phyloP scores from a whole-genome alignment of 2,329 filamentous ascomycete genomes.

The Pestalotiopsis sp. region DNA sequence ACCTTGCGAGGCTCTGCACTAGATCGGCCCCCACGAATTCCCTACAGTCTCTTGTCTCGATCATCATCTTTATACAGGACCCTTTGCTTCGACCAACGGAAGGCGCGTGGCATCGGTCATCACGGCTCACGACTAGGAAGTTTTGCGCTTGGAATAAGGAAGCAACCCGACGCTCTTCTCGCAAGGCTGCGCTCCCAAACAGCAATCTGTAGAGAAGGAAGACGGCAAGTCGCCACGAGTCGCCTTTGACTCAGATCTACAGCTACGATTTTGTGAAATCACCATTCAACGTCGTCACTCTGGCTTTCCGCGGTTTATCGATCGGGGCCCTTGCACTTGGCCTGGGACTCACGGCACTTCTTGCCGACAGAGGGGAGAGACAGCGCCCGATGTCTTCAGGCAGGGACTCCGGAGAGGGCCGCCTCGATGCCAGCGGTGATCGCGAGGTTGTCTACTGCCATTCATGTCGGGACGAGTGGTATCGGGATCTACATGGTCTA shows the following conservation, averaged over 20 bases:
- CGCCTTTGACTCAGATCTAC: not conserved
- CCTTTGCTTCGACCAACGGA: not conserved
- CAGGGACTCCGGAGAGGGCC: conserved; percentile 32
- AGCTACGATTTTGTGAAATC: not conserved
- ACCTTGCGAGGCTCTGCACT: not conserved
- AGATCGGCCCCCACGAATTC: not conserved
- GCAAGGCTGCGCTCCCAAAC: not conserved
- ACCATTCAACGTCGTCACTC: conserved; percentile 33
- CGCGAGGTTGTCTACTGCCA: conserved; percentile 87
- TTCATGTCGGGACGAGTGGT: conserved; percentile 80
- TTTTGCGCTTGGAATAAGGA: not conserved
- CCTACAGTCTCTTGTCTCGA: not conserved
- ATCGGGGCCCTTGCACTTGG: conserved; percentile 59
- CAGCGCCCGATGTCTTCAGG: conserved; percentile 41
- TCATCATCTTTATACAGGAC: not conserved
- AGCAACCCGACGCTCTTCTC: not conserved
- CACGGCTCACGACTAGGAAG: not conserved
- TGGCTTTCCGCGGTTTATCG: conserved; percentile 61
- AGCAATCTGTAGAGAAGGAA: not conserved
- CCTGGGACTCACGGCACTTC: conserved; percentile 61
- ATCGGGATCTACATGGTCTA: conserved; percentile 68
- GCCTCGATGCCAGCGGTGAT: conserved; percentile 52
- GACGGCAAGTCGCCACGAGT: not conserved
- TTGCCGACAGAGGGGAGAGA: conserved; percentile 53
- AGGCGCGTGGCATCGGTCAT: not conserved